Evolutionary conservation across 2,329 filamentous ascomycete genomes (phyloP).

Genomic region (Raffaelea deltoideospora): DNA sequence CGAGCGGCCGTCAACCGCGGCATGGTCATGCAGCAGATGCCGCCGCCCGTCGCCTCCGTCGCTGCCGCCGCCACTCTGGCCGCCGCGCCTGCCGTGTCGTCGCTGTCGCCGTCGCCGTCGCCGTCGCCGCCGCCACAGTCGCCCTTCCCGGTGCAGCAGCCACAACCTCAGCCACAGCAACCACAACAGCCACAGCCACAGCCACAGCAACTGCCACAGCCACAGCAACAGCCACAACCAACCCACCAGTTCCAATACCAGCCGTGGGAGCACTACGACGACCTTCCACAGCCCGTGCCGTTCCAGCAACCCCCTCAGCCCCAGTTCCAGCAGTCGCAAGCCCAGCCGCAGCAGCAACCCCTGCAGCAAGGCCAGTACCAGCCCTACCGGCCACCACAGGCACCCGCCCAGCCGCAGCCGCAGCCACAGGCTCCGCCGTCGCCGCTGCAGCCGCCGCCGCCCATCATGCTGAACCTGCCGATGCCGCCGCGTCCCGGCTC

Average conservation of each 20-base stretch:
- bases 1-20: too few species aligned
- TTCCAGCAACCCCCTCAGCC: background rate
- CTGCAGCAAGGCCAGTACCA: background rate
- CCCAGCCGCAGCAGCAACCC: background rate
- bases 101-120: background rate
- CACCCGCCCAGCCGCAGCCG: background rate
- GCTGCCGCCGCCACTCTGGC: too few species aligned
- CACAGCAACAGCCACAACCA: background rate
- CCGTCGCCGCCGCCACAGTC: background rate
- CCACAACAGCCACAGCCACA: background rate
- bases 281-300: too few species aligned
- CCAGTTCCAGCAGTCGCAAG: background rate
- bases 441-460: background rate
- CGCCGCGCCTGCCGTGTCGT: background rate
- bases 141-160: background rate
- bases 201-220: background rate
- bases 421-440: background rate
- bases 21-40: too few species aligned
- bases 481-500: background rate
- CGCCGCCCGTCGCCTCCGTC: too few species aligned
- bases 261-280: too few species aligned
- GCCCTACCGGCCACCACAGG: background rate
- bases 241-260: background rate
- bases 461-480: too few species aligned
- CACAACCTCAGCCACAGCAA: background rate